These are phyloP conservation scores for Phylloporus rhodoxanthus DNA, from an alignment of 768 basidiomycete genomes.

Conservation along the genomic window DNA sequence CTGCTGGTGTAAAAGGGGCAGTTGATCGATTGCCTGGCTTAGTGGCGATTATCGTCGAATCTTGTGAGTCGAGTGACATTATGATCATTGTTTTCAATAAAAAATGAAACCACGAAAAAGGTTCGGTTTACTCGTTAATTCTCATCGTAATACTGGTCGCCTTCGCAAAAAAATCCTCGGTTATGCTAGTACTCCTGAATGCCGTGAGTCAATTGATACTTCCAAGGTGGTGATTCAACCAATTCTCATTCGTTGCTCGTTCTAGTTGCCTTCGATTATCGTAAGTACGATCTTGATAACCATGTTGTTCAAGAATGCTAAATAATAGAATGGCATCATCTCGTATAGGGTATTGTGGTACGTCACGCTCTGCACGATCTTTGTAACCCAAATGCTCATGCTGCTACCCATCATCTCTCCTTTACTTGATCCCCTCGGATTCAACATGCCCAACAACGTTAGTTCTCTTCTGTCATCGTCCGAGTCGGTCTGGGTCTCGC, in stretches of 20 bases:
- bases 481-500: slow-evolving; percentile 18
- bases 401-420: too few relatives aligned
- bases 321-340: neutral
- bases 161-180: neutral
- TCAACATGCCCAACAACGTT: neutral
- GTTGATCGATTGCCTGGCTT: neutral
- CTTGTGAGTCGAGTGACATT: neutral
- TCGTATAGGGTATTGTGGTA: slow-evolving; percentile 9
- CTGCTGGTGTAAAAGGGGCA: neutral
- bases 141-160: slow-evolving; percentile 15
- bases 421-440: neutral
- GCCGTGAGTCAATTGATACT: slow-evolving; percentile 1
- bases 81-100: too few relatives aligned
- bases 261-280: slow-evolving; percentile 12
- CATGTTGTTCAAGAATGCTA: neutral
- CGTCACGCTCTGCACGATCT: neutral
- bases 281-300: slow-evolving; percentile 5
- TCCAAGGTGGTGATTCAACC: neutral
- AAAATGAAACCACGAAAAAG: neutral
- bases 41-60: neutral
- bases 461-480: slow-evolving; percentile 25
- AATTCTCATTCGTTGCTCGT: neutral
- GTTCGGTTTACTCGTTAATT: neutral
- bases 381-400: neutral
- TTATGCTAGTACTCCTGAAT: slow-evolving; percentile 12